A percentile compares a stretch with the other conserved stretches of the same genome.
These are phyloP conservation scores for Sporisorium iseilematis-ciliati DNA, from an alignment of 1,284 basidiomycete genomes.

Conservation along the genomic window DNA sequence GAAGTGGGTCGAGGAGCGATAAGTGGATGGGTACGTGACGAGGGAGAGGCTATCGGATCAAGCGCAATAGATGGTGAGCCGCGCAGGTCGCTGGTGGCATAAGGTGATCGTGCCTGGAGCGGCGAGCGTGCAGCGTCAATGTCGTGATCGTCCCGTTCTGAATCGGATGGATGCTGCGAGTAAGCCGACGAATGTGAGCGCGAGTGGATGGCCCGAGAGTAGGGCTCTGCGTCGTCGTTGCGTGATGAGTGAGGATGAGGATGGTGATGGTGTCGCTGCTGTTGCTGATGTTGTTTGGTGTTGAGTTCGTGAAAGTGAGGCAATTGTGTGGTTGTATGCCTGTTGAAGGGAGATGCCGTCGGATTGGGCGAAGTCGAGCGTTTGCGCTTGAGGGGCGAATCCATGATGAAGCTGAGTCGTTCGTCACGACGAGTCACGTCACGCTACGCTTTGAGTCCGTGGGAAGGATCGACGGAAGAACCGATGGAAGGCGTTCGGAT, in stretches of 20 bases:
- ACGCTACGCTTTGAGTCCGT: conserved; percentile 5
- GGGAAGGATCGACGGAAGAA: background rate
- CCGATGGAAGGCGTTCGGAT: conserved; percentile 11
- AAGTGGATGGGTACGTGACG: conserved; percentile 13
- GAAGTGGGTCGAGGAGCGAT: conserved; percentile 18
- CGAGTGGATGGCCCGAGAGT: conserved; percentile 23
- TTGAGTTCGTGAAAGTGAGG: conserved; percentile 26
- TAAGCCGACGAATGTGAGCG: conserved; percentile 28
- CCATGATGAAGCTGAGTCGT: conserved; percentile 14
- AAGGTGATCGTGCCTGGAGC: conserved; percentile 35
- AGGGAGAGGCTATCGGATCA: conserved; percentile 20
- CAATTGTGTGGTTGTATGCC: conserved; percentile 12
- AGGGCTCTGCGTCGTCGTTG: conserved; percentile 16
- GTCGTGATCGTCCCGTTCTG: conserved; percentile 23
- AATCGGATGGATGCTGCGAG: conserved; percentile 34
- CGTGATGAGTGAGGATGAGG: conserved; percentile 11
- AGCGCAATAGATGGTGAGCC: conserved; percentile 29
- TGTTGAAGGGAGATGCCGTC: background rate
- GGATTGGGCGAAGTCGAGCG: conserved; percentile 25
- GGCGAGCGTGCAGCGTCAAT: conserved; percentile 29
- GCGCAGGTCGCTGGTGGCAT: conserved; percentile 36
- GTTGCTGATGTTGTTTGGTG: conserved; percentile 17
- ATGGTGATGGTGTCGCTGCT: conserved; percentile 5
- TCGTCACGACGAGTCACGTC: conserved; percentile 22
- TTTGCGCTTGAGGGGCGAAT: conserved; percentile 25